These are phyloP conservation scores for Salix udensis DNA, from an alignment of 345 rosid species.

Conservation along the genomic window DNA sequence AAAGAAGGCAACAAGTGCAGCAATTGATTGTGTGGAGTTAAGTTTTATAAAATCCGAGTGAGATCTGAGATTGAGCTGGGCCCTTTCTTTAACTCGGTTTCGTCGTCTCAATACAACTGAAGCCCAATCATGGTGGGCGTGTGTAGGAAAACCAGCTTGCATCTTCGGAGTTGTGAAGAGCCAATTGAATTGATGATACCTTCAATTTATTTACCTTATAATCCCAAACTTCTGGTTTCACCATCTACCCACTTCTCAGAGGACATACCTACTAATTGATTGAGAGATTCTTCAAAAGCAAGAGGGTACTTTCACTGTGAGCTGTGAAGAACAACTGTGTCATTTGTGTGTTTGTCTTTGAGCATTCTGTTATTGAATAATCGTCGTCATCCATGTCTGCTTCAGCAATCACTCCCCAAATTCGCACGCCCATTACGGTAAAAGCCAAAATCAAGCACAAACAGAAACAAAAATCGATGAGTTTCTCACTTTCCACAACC, in stretches of 20 bases:
- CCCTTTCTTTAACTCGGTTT: background rate
- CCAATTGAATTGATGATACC: background rate
- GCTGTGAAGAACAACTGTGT: background rate
- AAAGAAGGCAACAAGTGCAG: background rate
- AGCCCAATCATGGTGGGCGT: background rate
- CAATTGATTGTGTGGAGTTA: background rate
- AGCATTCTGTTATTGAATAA: background rate
- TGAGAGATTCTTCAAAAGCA: background rate
- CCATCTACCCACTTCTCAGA: background rate
- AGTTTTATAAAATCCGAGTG: no score
- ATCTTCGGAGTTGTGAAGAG: background rate
- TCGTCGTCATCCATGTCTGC: constrained; percentile 13
- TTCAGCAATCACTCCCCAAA: background rate
- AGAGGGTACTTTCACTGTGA: background rate
- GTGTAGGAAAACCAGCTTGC: no score
- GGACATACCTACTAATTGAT: background rate
- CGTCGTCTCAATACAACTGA: background rate
- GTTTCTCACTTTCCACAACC: background rate
- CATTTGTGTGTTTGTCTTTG: background rate
- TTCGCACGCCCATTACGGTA: constrained; percentile 6
- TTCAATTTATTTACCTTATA: background rate
- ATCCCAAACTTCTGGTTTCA: background rate
- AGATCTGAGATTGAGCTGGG: background rate
- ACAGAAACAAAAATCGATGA: constrained; percentile 6
- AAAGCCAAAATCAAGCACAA: constrained; percentile 2